Evolutionary conservation across 768 basidiomycete species (phyloP).

Genomic region (Boletellus sp.): DNA sequence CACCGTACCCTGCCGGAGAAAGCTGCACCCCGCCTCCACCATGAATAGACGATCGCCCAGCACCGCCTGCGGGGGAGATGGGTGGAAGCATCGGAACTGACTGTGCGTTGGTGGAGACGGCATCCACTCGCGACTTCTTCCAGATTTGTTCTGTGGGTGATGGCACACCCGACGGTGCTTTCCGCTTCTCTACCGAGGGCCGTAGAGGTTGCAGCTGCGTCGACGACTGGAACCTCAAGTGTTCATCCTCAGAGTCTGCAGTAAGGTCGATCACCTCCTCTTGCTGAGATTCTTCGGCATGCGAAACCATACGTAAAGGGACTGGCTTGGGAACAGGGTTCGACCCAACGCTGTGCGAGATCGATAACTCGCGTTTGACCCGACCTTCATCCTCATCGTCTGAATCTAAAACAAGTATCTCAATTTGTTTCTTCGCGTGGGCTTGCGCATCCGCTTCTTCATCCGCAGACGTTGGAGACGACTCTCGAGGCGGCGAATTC

Average conservation of each 20-base stretch:
- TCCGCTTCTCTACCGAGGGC: constrained; percentile 53
- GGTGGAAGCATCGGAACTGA: constrained; percentile 18
- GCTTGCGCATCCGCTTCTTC: constrained; percentile 34
- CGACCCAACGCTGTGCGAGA: constrained; percentile 52
- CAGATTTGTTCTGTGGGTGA: constrained; percentile 66
- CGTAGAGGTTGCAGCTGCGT: constrained; percentile 20
- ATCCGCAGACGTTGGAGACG: constrained; percentile 28
- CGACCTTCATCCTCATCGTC: constrained; percentile 74
- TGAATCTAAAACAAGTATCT: constrained; percentile 67
- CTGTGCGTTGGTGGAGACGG: constrained; percentile 10
- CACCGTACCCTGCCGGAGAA: constrained; percentile 17
- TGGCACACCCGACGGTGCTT: constrained; percentile 45
- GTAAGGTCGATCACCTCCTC: constrained; percentile 82
- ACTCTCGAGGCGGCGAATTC: constrained; percentile 28
- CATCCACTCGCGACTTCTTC: constrained; percentile 58
- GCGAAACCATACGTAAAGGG: constrained; percentile 12
- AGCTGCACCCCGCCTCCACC: constrained; percentile 15
- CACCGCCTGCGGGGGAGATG: constrained; percentile 22
- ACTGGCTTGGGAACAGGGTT: constrained; percentile 30
- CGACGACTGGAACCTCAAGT: constrained; percentile 28
- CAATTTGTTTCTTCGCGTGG: constrained; percentile 47
- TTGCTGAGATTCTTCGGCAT: constrained; percentile 30
- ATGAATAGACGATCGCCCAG: constrained; percentile 11
- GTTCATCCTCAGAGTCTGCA: constrained; percentile 74
- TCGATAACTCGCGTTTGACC: constrained; percentile 74